phyloP scores from a whole-genome alignment of 148 eudicot species.

The Arctostaphylos glauca region DNA sequence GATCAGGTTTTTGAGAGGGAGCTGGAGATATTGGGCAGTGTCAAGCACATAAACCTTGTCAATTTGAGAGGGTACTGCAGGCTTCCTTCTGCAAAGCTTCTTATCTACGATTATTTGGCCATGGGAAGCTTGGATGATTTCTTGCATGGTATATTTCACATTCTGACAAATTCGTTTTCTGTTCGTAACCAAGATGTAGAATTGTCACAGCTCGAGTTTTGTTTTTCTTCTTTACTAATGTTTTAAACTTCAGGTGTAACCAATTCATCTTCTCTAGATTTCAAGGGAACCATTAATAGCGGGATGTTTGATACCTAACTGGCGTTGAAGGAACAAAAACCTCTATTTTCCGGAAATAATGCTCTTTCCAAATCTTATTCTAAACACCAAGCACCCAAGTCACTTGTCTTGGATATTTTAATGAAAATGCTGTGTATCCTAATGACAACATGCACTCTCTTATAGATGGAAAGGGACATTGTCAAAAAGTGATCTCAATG shows the following conservation, averaged over 20 bases:
- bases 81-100: slow-evolving; percentile 79
- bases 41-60: slow-evolving; percentile 86
- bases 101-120: slow-evolving; percentile 86
- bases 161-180: slow-evolving; percentile 1
- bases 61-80: slow-evolving; percentile 94
- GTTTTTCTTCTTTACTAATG: neutral
- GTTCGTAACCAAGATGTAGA: too few relatives aligned
- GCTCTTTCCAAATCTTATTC: neutral
- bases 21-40: slow-evolving; percentile 85
- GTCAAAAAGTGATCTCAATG: neutral
- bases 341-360: neutral
- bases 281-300: neutral
- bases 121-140: slow-evolving; percentile 83
- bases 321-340: neutral
- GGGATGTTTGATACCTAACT: neutral
- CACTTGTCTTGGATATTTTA: neutral
- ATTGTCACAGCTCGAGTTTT: neutral
- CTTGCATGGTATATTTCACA: slow-evolving; percentile 60
- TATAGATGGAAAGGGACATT: neutral
- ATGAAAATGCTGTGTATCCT: neutral
- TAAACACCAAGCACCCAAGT: neutral
- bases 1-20: slow-evolving; percentile 86
- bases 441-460: neutral
- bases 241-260: neutral
- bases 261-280: neutral